A percentile compares a stretch with the other conserved stretches of the same genome.
Evolutionary conservation across 2,329 filamentous ascomycete species (phyloP).

Genomic region (Fusarium sp.): DNA sequence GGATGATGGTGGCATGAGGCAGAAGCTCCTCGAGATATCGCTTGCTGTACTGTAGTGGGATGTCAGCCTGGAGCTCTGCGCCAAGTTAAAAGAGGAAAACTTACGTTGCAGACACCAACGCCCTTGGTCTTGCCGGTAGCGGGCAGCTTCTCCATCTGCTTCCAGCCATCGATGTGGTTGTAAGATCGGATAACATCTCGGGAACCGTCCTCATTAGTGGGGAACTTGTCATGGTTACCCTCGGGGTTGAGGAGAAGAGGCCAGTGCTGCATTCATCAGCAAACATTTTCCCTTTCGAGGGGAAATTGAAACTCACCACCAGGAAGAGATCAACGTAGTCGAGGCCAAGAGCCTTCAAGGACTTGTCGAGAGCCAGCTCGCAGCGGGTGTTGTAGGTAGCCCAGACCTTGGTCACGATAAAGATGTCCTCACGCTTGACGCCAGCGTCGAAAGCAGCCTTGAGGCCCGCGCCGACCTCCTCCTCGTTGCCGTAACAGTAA

Average conservation of each 20-base stretch:
- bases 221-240: slow-evolving; percentile 81
- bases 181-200: slow-evolving; percentile 78
- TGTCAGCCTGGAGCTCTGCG: slow-evolving; percentile 5
- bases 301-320: slow-evolving; percentile 58
- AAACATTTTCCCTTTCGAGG: not conserved
- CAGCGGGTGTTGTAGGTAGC: slow-evolving; percentile 80
- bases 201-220: slow-evolving; percentile 78
- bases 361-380: slow-evolving; percentile 78
- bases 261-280: slow-evolving; percentile 71
- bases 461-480: slow-evolving; percentile 83
- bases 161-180: slow-evolving; percentile 83
- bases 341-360: slow-evolving; percentile 77
- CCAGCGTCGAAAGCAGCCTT: slow-evolving; percentile 78
- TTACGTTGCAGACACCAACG: slow-evolving; percentile 68
- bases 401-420: slow-evolving; percentile 89
- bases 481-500: slow-evolving; percentile 85
- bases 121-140: slow-evolving; percentile 67
- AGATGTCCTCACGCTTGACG: slow-evolving; percentile 81
- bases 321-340: slow-evolving; percentile 87
- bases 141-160: slow-evolving; percentile 77
- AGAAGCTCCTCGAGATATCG: slow-evolving; percentile 68
- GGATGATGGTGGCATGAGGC: slow-evolving; percentile 63
- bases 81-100: not conserved
- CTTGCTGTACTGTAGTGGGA: slow-evolving; percentile 61
- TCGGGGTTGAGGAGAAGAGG: slow-evolving; percentile 84